Base-by-base conservation (phyloP, 257 asterid genomes). In the Lycium barbarum region DNA sequence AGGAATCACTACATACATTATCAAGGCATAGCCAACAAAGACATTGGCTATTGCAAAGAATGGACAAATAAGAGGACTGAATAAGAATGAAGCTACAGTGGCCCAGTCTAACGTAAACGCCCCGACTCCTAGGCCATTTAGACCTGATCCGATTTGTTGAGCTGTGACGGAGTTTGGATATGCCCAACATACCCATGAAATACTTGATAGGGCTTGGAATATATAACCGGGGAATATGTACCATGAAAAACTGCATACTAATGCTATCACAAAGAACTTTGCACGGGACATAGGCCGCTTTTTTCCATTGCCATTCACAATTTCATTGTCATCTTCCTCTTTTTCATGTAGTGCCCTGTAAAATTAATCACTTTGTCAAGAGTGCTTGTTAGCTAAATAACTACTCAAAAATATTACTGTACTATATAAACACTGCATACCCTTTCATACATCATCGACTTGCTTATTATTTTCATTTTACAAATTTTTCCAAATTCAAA, bases 101-200 rank as follows among this genome's bases (percentile, higher is more conserved):
- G 97, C 72, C 98, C 98, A 94, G 57, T 94, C 98, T 7, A 94
- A 87, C 0, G 98, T 90, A 76, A 92, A 36, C 1, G 98, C 93
- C 40, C 98, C 98, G 5, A 92, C 35, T 14, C 97, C 97, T 0
- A 94, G 90, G 2, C 98, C 97, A 9, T 80, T 86, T 14, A 94
- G 65, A 2, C 98, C 98, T 1, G 98, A 94, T 1, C 98, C 98
- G 0, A 94, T 85, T 61, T 94, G 98, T 2, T 94, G 96, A 76
- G 96, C 98, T 0, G 97, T 94, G 5, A 94, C 98, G 1, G 97
- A 94, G 17, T 88, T 87, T 18, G 98, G 97, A 59, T 86, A 94
- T 15, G 85, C 93, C 98, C 98, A 94, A 12, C 98, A 94, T 2
- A 94, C 88, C 98, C 97, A 94, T 80, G 98, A 94, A 65, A 94